Base-by-base conservation (phyloP, 1,284 basidiomycete genomes). In the Trametes sp. region DNA sequence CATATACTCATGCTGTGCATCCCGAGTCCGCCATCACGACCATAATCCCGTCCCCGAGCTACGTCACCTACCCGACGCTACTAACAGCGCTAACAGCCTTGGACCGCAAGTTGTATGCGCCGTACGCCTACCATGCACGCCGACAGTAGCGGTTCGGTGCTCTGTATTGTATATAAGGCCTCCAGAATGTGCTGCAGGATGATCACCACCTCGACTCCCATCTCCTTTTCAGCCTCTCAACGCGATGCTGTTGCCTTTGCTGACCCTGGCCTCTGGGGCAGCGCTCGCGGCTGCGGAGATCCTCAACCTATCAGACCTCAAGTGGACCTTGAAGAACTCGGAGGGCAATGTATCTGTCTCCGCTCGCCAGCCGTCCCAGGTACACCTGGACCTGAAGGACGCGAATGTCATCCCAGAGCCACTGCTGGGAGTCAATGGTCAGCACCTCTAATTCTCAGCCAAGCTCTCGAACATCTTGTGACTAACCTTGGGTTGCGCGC, bases 361-460 rank as follows among this genome's bases (percentile, higher is more conserved):
- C 7, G 84, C 78, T 9, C 72, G 75, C 0, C 77, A 84, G 2
- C 84, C 84, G 6, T 83, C 82, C 4, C 80, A 84, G 59, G 80
- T 76, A 1, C 84, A 86, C 64, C 73, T 86, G 53, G 84, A 86
- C 68, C 73, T 86, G 24, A 54, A 44, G 38, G 77, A 76, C 33
- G 82, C 81, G 23, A 82, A 82, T 9, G 71, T 86, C 44, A 84
- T 86, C 61, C 78, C 80, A 1, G 84, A 86, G 53, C 83, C 84
- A 0, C 68, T 84, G 36, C 73, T 85, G 19, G 84, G 80, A 6
- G 78, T 82, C 52, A 85, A 86, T 65, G 84, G 82, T 80, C 45
- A 16, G 77, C 65, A 35, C 33, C 5, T 29, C 8, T 19, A 5
- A 2, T n/a, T 16, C 16, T 5, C 31, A 6, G 31, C 11, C 6